These are phyloP conservation scores for Graphiopsis chlorocephala DNA, from an alignment of 2,329 filamentous ascomycete genomes.

Conservation along the genomic window DNA sequence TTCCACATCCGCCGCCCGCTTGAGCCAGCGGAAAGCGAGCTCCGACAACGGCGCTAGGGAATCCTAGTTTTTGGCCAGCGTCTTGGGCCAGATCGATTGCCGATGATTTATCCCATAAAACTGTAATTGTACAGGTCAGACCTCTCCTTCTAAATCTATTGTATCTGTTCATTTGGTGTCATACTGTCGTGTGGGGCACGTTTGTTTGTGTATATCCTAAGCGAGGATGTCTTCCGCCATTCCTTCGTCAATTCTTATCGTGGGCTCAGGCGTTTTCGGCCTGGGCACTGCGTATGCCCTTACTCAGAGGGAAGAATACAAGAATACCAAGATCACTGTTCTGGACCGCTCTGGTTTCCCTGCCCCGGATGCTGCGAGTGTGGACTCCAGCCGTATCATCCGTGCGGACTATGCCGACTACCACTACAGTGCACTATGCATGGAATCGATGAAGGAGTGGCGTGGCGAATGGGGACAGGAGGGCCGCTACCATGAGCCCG, in stretches of 20 bases:
- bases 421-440: conserved; percentile 72
- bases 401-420: conserved; percentile 77
- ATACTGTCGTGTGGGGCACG: background rate
- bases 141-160: background rate
- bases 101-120: background rate
- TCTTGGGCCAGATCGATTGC: background rate
- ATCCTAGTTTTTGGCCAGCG: background rate
- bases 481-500: conserved; percentile 68
- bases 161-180: background rate
- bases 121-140: background rate
- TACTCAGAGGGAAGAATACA: conserved; percentile 55
- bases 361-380: conserved; percentile 49
- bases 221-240: conserved; percentile 9
- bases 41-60: background rate
- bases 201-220: background rate
- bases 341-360: conserved; percentile 58
- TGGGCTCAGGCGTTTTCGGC: conserved; percentile 55
- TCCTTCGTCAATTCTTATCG: conserved; percentile 47
- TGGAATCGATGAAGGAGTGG: conserved; percentile 68
- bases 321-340: conserved; percentile 54
- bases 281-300: conserved; percentile 69
- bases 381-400: conserved; percentile 62
- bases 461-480: conserved; percentile 59
- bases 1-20: background rate
- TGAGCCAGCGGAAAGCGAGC: conserved; percentile 6